Percentiles rank a stretch among this genome's conserved stretches.
Evolutionary conservation across 2,329 filamentous ascomycete species (phyloP).

Genomic region (Thyridium curvatum): DNA sequence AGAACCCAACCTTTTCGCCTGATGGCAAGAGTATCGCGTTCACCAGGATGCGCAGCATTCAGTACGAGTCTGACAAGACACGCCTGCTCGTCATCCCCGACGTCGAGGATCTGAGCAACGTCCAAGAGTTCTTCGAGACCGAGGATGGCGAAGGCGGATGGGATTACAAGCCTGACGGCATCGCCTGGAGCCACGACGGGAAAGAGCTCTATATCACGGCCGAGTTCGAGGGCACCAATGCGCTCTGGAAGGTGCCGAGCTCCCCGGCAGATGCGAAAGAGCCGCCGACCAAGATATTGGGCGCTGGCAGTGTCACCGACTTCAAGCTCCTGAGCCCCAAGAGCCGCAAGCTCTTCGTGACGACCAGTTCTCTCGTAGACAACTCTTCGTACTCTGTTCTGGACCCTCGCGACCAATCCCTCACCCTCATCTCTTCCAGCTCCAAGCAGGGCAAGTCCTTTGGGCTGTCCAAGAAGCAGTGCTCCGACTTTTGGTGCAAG

Average conservation of each 20-base stretch:
- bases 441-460: constrained; percentile 61
- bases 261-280: constrained; percentile 40
- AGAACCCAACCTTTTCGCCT: constrained; percentile 65
- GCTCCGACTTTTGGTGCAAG: constrained; percentile 63
- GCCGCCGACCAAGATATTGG: constrained; percentile 39
- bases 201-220: constrained; percentile 65
- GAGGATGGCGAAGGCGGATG: constrained; percentile 57
- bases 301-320: constrained; percentile 47
- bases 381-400: constrained; percentile 64
- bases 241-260: constrained; percentile 57
- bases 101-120: constrained; percentile 45
- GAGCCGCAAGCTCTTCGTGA: constrained; percentile 51
- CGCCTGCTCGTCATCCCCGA: constrained; percentile 60
- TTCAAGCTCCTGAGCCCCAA: constrained; percentile 44
- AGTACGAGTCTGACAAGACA: constrained; percentile 78
- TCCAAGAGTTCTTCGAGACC: constrained; percentile 57
- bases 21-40: constrained; percentile 68
- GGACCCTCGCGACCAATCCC: constrained; percentile 22
- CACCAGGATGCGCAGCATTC: constrained; percentile 66
- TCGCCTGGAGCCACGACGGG: constrained; percentile 53
- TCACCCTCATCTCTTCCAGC: constrained; percentile 52
- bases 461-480: constrained; percentile 56
- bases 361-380: constrained; percentile 63
- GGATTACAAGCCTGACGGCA: constrained; percentile 51
- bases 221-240: constrained; percentile 58